Evolutionary conservation across 805 yeast species (phyloP).

Genomic region (Candida easanensis): DNA sequence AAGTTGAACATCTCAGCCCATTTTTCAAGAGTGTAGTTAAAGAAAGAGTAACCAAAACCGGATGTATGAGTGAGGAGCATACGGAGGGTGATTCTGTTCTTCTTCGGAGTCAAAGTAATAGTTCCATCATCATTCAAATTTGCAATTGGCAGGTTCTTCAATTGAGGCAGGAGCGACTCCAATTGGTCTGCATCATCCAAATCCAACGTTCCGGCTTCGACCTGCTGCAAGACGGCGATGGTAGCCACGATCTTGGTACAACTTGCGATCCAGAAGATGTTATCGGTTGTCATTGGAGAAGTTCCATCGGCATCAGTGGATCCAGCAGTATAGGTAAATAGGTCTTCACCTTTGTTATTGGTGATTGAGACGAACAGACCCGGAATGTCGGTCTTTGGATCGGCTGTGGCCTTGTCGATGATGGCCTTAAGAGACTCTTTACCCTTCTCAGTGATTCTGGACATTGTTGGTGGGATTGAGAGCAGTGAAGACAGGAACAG

Average conservation of each 20-base stretch:
- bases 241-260: slow-evolving; percentile 33
- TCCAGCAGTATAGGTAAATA: slow-evolving; percentile 24
- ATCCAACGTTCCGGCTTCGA: slow-evolving; percentile 31
- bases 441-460: slow-evolving; percentile 6
- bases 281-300: slow-evolving; percentile 22
- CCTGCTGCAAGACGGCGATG: slow-evolving; percentile 31
- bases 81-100: slow-evolving; percentile 32
- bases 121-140: slow-evolving; percentile 27
- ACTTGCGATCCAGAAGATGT: slow-evolving; percentile 31
- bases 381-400: slow-evolving; percentile 11
- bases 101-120: slow-evolving; percentile 24
- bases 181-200: slow-evolving; percentile 31
- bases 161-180: slow-evolving; percentile 31
- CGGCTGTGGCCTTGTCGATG: slow-evolving; percentile 4
- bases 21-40: slow-evolving; percentile 21
- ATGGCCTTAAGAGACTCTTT: slow-evolving; percentile 5
- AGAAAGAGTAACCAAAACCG: slow-evolving; percentile 36
- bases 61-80: slow-evolving; percentile 37
- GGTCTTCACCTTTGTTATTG: slow-evolving; percentile 16
- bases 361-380: slow-evolving; percentile 13
- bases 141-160: slow-evolving; percentile 27
- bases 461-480: too few species aligned
- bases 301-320: slow-evolving; percentile 13
- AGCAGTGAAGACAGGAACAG: too few species aligned
- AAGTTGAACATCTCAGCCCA: slow-evolving; percentile 21